Evolutionary conservation across 306 rosid genomes (phyloP).

Genomic region (Malus fusca): DNA sequence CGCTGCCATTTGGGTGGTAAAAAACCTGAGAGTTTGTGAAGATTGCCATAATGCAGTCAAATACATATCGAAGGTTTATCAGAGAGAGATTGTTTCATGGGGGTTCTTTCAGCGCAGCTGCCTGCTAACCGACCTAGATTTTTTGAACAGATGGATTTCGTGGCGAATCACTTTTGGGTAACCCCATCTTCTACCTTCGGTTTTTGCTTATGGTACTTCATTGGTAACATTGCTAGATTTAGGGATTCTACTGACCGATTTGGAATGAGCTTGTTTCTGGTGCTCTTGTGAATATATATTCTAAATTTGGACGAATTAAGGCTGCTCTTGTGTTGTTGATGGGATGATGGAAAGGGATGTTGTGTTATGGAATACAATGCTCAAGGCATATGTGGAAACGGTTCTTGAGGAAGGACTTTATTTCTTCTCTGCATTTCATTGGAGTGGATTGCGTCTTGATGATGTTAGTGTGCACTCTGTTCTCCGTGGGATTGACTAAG

Average conservation of each 20-base stretch:
- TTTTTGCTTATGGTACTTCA: too few species aligned
- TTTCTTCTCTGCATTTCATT: slow-evolving; percentile 49
- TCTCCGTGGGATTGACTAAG: slow-evolving; percentile 31
- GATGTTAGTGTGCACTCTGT: slow-evolving; percentile 36
- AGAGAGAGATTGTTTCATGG: slow-evolving; percentile 41
- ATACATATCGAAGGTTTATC: slow-evolving; percentile 45
- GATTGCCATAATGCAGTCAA: slow-evolving; percentile 77
- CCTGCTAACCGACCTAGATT: too few species aligned
- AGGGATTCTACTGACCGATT: too few species aligned
- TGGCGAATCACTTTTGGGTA: too few species aligned
- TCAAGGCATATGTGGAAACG: slow-evolving; percentile 55
- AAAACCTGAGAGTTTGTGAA: slow-evolving; percentile 73
- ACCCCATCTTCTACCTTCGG: too few species aligned
- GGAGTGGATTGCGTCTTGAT: slow-evolving; percentile 53
- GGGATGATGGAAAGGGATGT: slow-evolving; percentile 58
- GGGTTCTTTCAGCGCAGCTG: too few species aligned
- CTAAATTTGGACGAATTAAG: slow-evolving; percentile 35
- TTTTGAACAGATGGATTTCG: too few species aligned
- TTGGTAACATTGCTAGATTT: too few species aligned
- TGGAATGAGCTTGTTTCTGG: slow-evolving; percentile 63
- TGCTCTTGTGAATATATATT: slow-evolving; percentile 62
- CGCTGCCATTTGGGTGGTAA: slow-evolving; percentile 49
- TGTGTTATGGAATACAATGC: slow-evolving; percentile 73
- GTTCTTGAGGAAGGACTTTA: slow-evolving; percentile 28
- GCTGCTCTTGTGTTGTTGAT: slow-evolving; percentile 62